phyloP scores from a whole-genome alignment of 495 filamentous ascomycete species.

The Neurospora sp. region DNA sequence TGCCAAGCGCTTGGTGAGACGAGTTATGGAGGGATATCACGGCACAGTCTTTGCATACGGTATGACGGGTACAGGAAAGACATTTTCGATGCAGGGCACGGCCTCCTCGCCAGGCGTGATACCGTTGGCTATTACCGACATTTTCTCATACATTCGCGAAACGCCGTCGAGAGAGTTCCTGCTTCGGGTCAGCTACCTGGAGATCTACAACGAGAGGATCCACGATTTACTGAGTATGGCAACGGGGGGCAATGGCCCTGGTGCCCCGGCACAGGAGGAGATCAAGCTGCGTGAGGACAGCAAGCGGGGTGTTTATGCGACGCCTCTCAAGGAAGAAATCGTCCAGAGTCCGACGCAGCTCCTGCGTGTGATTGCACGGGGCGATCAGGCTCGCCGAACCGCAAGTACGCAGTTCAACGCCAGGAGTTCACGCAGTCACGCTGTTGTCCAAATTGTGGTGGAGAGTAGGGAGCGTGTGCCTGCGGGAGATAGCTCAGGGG shows the following conservation, averaged over 20 bases:
- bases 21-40: conserved; percentile 98
- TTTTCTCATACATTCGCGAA: conserved; percentile 97
- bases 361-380: conserved; percentile 86
- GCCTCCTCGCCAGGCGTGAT: conserved; percentile 96
- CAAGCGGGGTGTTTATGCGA: conserved; percentile 94
- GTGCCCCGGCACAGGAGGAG: conserved; percentile 57
- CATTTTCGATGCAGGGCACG: conserved; percentile 98
- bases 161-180: conserved; percentile 91
- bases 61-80: conserved; percentile 98
- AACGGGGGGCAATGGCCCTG: conserved; percentile 30
- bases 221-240: conserved; percentile 82
- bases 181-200: conserved; percentile 91
- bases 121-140: conserved; percentile 92
- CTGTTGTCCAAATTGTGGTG: conserved; percentile 96
- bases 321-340: conserved; percentile 93
- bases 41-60: conserved; percentile 98
- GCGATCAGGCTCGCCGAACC: conserved; percentile 80
- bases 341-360: conserved; percentile 96
- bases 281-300: conserved; percentile 94
- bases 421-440: conserved; percentile 92
- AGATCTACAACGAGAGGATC: conserved; percentile 98
- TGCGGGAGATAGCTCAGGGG: conserved; percentile 30
- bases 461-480: conserved; percentile 82
- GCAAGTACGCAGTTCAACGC: conserved; percentile 94
- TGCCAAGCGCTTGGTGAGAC: conserved; percentile 85